Base-by-base conservation (phyloP, 73 alveolate species). In the Tetrahymena elliotti region DNA sequence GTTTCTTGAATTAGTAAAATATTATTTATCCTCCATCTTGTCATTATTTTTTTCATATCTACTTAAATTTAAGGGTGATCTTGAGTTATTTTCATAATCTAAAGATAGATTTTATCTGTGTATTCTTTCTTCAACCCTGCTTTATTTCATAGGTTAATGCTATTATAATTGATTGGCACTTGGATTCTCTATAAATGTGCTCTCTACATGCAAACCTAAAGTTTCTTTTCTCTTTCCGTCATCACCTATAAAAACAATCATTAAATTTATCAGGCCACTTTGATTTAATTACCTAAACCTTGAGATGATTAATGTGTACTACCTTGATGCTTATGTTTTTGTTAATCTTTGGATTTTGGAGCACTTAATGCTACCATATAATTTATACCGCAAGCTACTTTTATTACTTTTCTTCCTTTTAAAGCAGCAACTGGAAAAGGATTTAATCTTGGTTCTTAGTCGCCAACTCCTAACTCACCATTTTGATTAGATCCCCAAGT, bases 401-500 rank as follows among this genome's bases (percentile, higher is more conserved):
- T 34, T 10, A 34, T 41, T 5, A 83, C 93, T 36, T 84, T 52
- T 96, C 93, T 94, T 33, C 96, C 97, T 88, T 96, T 84, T 11
- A 97, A 83, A 20, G 93, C 54, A 22, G 47, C 38, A 53, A 97
- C 88, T 20, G 92, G 47, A 38, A 93, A 35, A 6, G 98, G 98
- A 24, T 40, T 88, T 18, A 52, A 35, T 83, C 96, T 38, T 0
- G 96, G 94, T 38, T 94, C 95, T 22, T 27, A 35, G 40, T 94
- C 96, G n/a, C 96, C 96, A 13, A 94, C 38, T 36, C 97, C 97
- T 22, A 95, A 36, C 94, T 95, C 97, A 37, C 97, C 97, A 95
- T 83, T 83, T 13, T 93, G 16, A 83, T 95, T 95, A 20, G 96
- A 93, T 13, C 97, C 97, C 96, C 97, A 95, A 3, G 97, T 95